Base-by-base conservation (phyloP, 2,329 filamentous ascomycete genomes). In the Sclerotinia minor region DNA sequence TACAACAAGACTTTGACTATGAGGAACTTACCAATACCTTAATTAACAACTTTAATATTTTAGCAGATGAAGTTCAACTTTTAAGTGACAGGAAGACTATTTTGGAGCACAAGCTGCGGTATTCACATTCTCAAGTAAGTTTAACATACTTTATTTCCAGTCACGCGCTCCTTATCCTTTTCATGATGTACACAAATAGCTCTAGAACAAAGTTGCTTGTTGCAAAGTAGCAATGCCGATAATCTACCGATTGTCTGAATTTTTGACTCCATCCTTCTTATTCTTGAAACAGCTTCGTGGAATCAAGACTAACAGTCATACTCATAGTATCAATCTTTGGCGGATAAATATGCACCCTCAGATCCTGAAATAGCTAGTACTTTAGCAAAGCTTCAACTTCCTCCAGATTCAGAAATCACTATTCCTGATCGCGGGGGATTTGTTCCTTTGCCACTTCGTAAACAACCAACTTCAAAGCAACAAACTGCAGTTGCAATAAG, bases 161-260 rank as follows among this genome's bases (percentile, higher is more conserved):
- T 52, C 29, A 24, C 26, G 8, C 41, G 21, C 67, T 29, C 21
- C 35, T 29, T 55, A 60, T 58, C 65, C 60, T 54, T 70, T 45
- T 26, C 47, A 80, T 83, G 81, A 84, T 78, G 83, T 84, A 78
- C 81, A 79, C 80, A 76, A 75, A 77, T 92, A 92, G 90, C 90
- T 92, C 90, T 92, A 92, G 90, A 92, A 91, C 89, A 83, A 84
- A 92, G 88, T 83, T 85, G 35, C 35, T 38, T 38, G 35, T 38
- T 38, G 81, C 83, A 54, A 77, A 75, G 67, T 71, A 79, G 82
- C 81, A 83, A 81, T 82, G 76, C 79, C 86, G 89, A 91, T 83
- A 82, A 87, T 90, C 74, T 68, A 68, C 79, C 78, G 80, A 83
- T 79, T 83, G 82, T 83, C 81, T 69, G 58, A 64, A 82, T 82